These are phyloP conservation scores for Smittium culicis DNA, from an alignment of 371 early-diverging fungal genomes.

Conservation along the genomic window DNA sequence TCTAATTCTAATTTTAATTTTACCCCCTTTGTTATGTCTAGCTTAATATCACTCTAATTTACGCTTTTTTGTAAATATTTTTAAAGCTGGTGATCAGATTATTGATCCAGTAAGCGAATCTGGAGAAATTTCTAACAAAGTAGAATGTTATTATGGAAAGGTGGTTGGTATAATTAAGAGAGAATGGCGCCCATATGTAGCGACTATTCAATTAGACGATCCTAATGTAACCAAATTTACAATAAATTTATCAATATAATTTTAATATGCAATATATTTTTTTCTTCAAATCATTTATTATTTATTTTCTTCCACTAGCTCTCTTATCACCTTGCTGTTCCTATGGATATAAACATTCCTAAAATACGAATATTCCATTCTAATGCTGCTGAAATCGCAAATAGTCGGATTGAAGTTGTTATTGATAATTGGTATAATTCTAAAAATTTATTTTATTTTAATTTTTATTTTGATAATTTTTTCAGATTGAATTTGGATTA, in stretches of 20 bases:
- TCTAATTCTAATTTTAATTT: neutral
- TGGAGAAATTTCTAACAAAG: constrained; percentile 24
- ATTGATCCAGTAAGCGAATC: constrained; percentile 34
- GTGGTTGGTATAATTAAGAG: constrained; percentile 74
- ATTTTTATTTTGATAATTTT: constrained; percentile 14
- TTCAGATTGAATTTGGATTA: neutral
- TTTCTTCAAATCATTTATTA: too few species aligned
- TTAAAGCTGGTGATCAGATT: constrained; percentile 12
- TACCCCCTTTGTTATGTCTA: too few species aligned
- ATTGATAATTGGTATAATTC: constrained; percentile 61
- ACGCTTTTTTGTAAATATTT: too few species aligned
- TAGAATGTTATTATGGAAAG: constrained; percentile 14
- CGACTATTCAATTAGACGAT: constrained; percentile 54
- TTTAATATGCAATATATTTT: too few species aligned
- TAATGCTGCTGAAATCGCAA: constrained; percentile 48
- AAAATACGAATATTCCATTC: constrained; percentile 81
- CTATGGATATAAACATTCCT: constrained; percentile 70
- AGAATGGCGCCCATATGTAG: constrained; percentile 81
- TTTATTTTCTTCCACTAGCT: constrained; percentile 23
- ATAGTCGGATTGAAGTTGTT: constrained; percentile 72
- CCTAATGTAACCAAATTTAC: constrained; percentile 27
- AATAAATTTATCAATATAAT: too few species aligned
- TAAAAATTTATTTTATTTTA: neutral
- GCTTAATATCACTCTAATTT: too few species aligned
- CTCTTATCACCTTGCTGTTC: constrained; percentile 53